Base-by-base conservation (phyloP, 495 filamentous ascomycete species). In the Melanomma pulvis-pyrius region DNA sequence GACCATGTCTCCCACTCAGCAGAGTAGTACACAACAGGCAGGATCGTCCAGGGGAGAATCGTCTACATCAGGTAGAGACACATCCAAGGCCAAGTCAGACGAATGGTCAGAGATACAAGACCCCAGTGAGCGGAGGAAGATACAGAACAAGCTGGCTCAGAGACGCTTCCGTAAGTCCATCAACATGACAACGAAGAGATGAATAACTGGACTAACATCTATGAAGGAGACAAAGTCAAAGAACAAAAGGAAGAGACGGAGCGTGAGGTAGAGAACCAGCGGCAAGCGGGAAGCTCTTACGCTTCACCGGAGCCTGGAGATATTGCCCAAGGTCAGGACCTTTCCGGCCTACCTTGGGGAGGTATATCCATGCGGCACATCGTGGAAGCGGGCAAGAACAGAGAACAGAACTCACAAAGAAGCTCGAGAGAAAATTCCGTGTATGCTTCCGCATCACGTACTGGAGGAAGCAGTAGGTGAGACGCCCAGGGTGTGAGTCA, bases 341-440 rank as follows among this genome's bases (percentile, higher is more conserved):
- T 84, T 12, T 84, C 84, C 0, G 87, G 87, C 4, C 72, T 89
- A 2, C 87, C 87, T 0, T 90, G 87, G 87, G 87, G 87, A 21
- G 79, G 85, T 24, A 54, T 87, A 47, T 83, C 79, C 61, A 65
- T 90, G 76, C 74, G 75, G 28, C 81, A 85, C 65, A 77, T 87
- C 2, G 76, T 88, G 0, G 74, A 80, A 9, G 74, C 77, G 11
- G 86, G 86, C 19, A 82, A 84, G 65, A 77, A 80, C 36, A 76
- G 75, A 68, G 73, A 75, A 57, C 66, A 71, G 59, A 69, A 57
- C 46, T 74, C 73, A 17, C 69, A 71, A 46, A 47, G 67, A 24
- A 71, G 71, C 46, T 73, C 71, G 19, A 39, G 68, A 13, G 72
- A 69, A 47, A 75, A 67, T 17, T 77, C 75, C 22, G 63, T 73